Evolutionary conservation across 2,329 filamentous ascomycete genomes (phyloP).

Genomic region (Pseudogymnoascus verrucosus): DNA sequence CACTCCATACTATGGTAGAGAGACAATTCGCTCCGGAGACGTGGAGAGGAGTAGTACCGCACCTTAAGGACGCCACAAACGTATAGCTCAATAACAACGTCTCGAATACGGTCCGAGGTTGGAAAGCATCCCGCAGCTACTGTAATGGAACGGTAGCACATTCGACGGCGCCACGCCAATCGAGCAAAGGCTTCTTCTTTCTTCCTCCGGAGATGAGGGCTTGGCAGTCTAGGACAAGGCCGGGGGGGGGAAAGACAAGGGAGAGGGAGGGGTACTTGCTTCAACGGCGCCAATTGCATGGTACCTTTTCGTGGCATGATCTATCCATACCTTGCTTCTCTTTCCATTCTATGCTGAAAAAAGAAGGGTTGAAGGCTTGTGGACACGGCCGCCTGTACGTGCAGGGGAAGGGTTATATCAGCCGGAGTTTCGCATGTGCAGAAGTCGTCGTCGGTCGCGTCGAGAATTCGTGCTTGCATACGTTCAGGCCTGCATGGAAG

Average conservation of each 20-base stretch:
- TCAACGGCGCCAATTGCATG: not conserved
- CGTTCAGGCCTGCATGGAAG: not conserved
- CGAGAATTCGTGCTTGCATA: not conserved
- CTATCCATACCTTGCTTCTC: not conserved
- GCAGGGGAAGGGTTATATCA: not conserved
- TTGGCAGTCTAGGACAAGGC: not conserved
- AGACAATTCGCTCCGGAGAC: not conserved
- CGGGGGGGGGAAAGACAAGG: not conserved
- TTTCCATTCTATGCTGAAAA: not conserved
- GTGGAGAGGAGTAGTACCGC: not conserved
- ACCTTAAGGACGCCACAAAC: not conserved
- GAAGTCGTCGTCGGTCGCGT: not conserved
- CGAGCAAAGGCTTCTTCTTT: slow-evolving; percentile 5
- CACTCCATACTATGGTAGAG: not conserved
- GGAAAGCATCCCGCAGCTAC: slow-evolving; percentile 5
- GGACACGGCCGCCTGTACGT: not conserved
- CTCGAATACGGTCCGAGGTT: not conserved
- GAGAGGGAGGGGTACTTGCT: not conserved
- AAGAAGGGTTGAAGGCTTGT: not conserved
- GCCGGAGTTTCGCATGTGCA: slow-evolving; percentile 5
- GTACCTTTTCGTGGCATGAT: not conserved
- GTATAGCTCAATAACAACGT: not conserved
- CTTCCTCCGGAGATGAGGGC: slow-evolving; percentile 2
- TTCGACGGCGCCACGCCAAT: slow-evolving; percentile 2
- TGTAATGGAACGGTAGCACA: not conserved